Conservation (phyloP, 176 grass and related monocot species). For the Cenchrus purpureus region DNA sequence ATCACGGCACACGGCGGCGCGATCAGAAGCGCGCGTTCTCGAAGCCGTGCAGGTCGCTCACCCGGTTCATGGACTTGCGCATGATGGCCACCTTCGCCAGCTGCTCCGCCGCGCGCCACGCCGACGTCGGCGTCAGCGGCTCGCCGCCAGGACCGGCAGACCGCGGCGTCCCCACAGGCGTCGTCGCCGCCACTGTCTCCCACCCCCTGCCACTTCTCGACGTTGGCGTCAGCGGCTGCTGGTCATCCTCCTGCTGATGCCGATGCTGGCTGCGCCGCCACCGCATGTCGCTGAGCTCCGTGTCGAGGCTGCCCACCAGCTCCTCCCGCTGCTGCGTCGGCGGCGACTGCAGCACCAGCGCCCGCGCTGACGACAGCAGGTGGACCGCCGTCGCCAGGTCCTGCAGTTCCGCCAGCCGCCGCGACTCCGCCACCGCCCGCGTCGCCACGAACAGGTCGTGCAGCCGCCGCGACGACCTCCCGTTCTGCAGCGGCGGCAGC, state of each 20-base stretch:
- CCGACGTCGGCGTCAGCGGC: conserved; percentile 76
- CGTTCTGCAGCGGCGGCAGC: conserved; percentile 46
- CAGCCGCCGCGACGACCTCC: conserved; percentile 55
- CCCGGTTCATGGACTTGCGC: conserved; percentile 89
- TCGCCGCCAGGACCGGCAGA: conserved; percentile 6
- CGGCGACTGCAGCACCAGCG: conserved; percentile 64
- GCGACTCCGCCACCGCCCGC: conserved; percentile 77
- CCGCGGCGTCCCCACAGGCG: conserved; percentile 41
- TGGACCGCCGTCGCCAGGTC: conserved; percentile 75
- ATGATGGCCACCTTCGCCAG: conserved; percentile 96
- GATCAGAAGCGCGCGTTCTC: conserved; percentile 93
- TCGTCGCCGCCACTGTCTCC: conserved; percentile 7
- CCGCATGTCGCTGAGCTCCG: conserved; percentile 70
- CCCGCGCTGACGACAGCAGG: conserved; percentile 80
- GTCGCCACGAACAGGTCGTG: conserved; percentile 88
- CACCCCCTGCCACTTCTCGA: conserved; percentile 42
- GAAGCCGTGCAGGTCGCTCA: conserved; percentile 89
- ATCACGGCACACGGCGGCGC: too few species aligned
- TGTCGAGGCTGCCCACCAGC: conserved; percentile 65
- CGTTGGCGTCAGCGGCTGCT: conserved; percentile 14
- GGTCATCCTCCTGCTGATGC: background rate
- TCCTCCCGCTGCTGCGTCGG: conserved; percentile 48
- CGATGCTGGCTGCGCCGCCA: conserved; percentile 46
- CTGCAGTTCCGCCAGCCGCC: conserved; percentile 68
- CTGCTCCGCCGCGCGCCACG: conserved; percentile 97